phyloP scores from a whole-genome alignment of 1,284 basidiomycete species.

The Ceratobasidium sp. region DNA sequence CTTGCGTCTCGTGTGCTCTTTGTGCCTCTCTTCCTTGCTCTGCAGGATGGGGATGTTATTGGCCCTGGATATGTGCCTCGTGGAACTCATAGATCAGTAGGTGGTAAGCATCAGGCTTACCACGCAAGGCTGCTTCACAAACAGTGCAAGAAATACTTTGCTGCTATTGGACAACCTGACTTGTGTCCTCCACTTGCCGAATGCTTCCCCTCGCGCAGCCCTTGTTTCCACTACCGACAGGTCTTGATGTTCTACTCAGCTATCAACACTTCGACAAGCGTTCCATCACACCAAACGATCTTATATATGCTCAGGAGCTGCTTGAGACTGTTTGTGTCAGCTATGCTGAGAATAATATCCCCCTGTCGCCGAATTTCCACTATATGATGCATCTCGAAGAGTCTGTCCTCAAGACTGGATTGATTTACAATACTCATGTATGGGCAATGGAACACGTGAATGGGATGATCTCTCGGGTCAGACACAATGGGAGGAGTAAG shows the following conservation, averaged over 20 bases:
- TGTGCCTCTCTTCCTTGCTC: slow-evolving; percentile 7
- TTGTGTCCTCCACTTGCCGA: neutral
- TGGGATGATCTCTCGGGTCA: neutral
- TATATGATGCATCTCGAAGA: slow-evolving; percentile 32
- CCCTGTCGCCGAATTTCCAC: slow-evolving; percentile 12
- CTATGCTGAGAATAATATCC: neutral
- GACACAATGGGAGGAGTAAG: slow-evolving; percentile 7
- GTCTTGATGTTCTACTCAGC: no score
- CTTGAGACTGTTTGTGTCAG: neutral
- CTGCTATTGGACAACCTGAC: slow-evolving; percentile 20
- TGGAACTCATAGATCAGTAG: neutral
- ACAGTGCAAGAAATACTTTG: neutral
- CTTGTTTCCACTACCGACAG: slow-evolving; percentile 19
- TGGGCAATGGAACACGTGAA: slow-evolving; percentile 28
- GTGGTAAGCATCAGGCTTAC: neutral
- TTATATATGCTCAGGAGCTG: neutral
- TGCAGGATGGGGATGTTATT: slow-evolving; percentile 14
- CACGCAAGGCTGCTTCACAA: slow-evolving; percentile 20
- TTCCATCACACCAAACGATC: neutral
- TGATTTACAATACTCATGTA: slow-evolving; percentile 20
- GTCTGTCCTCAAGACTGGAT: slow-evolving; percentile 8
- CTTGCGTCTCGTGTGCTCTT: neutral
- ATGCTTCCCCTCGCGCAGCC: slow-evolving; percentile 5
- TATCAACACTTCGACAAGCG: slow-evolving; percentile 5
- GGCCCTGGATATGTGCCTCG: neutral